Base-by-base conservation (phyloP, 1,284 basidiomycete species). In the Puccinia horiana region DNA sequence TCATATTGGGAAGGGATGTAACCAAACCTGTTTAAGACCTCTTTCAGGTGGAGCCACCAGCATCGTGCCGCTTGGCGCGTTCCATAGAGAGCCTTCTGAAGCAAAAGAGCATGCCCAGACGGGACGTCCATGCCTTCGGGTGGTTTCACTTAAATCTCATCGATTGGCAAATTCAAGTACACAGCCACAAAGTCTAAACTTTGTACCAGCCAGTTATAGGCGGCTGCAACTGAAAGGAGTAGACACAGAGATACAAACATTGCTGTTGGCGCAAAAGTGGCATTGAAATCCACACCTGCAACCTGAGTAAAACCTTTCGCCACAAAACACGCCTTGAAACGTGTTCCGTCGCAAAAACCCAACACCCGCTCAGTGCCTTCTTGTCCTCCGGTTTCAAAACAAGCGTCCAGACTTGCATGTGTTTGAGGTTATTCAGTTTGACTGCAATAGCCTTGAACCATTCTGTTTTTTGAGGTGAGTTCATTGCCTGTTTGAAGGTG, bases 21-120 rank as follows among this genome's bases (percentile, higher is more conserved):
- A n/a, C n/a, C n/a, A n/a, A n/a, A n/a, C n/a, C n/a, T n/a, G n/a
- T n/a, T n/a, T n/a, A 47, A 16, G 16, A 47, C 23, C 23, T 58
- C 56, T 9, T 23, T n/a, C n/a, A 47, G 44, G 44, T 72, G 42
- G 32, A 44, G 6, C 73, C 73, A 75, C 73, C 73, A n/a, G n/a
- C n/a, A n/a, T n/a, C n/a, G n/a, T n/a, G n/a, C n/a, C n/a, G n/a
- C n/a, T n/a, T n/a, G n/a, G n/a, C n/a, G n/a, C n/a, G n/a, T n/a
- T 35, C 49, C 73, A n/a, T 75, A 75, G n/a, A 75, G 52, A 32
- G 73, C 73, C 73, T 75, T 75, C 26, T 56, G 9, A 3, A 75
- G 52, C 14, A 5, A 29, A 5, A 44, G 47, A 42, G 16, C n/a
- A 12, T 18, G n/a, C 9, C 52, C 52, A 14, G 14, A 4, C 6